Conservation (phyloP, 805 yeast species). For the Saccharomycopsis microspora region DNA sequence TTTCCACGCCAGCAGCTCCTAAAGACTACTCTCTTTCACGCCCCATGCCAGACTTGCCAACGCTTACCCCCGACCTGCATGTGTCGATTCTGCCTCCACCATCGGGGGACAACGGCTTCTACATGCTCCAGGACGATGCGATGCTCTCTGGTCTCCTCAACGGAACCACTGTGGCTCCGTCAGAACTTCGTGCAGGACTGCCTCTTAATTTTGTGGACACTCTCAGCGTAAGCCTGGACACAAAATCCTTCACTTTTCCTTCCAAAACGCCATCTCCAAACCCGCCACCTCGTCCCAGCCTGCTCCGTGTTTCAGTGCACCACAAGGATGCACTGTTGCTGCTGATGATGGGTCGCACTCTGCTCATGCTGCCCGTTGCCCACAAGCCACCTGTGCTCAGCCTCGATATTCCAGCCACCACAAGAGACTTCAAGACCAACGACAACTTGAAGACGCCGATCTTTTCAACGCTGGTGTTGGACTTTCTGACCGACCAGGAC, state of each 20-base stretch:
- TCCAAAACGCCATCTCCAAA: too few species aligned
- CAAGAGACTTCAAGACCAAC: conserved; percentile 4
- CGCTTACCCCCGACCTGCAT: conserved; percentile 12
- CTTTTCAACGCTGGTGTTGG: conserved; percentile 15
- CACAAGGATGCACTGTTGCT: conserved; percentile 8
- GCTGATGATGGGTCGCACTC: conserved; percentile 10
- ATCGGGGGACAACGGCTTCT: background rate
- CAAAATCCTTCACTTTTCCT: too few species aligned
- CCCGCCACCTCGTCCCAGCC: background rate
- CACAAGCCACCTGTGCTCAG: conserved; percentile 5
- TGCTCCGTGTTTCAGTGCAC: conserved; percentile 1
- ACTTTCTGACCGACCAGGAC: conserved; percentile 2
- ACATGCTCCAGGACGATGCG: background rate
- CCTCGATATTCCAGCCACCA: background rate
- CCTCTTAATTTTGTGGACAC: too few species aligned
- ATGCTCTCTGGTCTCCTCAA: too few species aligned
- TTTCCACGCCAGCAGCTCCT: too few species aligned
- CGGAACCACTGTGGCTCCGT: too few species aligned
- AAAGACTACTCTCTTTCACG: too few species aligned
- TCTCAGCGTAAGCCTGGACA: too few species aligned
- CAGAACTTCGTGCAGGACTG: too few species aligned
- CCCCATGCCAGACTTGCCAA: background rate
- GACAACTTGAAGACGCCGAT: conserved; percentile 11
- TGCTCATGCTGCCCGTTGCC: conserved; percentile 10
- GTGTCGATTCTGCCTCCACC: conserved; percentile 9